A percentile compares a stretch with the other conserved stretches of the same genome.
Conservation (phyloP, 768 basidiomycete species). For the Auricularia auricula-judae region DNA sequence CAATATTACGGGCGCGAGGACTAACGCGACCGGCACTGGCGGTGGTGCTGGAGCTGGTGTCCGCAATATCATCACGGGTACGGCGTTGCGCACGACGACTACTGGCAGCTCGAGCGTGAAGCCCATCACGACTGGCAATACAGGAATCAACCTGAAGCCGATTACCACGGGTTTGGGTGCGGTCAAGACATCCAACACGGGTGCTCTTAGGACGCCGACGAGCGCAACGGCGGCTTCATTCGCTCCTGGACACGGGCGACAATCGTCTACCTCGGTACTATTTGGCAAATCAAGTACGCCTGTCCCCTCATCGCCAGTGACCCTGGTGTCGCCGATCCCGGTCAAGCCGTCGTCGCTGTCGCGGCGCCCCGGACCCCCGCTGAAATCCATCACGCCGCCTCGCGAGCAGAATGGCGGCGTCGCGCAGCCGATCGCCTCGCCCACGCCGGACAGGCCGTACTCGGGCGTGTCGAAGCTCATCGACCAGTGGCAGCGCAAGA, state of each 20-base stretch:
- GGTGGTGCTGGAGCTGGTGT: background rate
- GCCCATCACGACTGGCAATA: background rate
- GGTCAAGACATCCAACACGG: background rate
- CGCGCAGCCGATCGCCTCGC: constrained; percentile 20
- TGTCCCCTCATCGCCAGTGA: background rate
- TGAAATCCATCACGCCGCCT: background rate
- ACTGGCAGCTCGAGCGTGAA: background rate
- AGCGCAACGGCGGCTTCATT: background rate
- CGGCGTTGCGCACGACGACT: background rate
- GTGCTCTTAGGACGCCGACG: background rate
- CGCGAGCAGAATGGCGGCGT: background rate
- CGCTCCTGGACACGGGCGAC: background rate
- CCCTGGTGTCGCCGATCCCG: background rate
- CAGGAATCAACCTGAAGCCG: background rate
- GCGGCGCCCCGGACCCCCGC: background rate
- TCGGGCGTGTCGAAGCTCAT: constrained; percentile 78
- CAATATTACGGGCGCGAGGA: no score
- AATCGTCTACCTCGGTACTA: background rate
- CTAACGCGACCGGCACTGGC: background rate
- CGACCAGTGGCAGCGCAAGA: constrained; percentile 80
- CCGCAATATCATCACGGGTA: background rate
- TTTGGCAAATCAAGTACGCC: background rate
- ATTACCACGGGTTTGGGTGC: background rate
- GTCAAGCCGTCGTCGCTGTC: background rate
- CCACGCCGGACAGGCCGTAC: constrained; percentile 69